phyloP scores from a whole-genome alignment of 225 moss, liverwort and hornwort genomes.

The Asterella californica region DNA sequence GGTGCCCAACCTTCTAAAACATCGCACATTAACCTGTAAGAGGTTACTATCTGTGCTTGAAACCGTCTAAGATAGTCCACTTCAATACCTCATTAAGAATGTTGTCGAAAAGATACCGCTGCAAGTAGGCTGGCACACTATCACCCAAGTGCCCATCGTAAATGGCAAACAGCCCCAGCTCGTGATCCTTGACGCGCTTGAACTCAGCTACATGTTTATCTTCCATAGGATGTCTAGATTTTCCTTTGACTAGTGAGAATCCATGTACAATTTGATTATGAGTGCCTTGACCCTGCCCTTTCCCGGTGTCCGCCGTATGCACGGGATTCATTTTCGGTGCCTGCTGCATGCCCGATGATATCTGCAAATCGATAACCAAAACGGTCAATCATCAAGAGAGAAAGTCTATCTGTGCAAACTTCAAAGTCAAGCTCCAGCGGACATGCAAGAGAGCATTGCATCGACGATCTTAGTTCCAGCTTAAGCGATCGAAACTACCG shows the following conservation, averaged over 20 bases:
- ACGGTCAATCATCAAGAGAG: background rate
- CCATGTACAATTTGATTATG: slow-evolving; percentile 61
- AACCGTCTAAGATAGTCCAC: slow-evolving; percentile 10
- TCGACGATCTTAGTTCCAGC: slow-evolving; percentile 11
- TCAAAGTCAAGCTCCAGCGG: slow-evolving; percentile 6
- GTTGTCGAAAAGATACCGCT: slow-evolving; percentile 77
- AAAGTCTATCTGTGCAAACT: background rate
- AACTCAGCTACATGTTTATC: slow-evolving; percentile 76
- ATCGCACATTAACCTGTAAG: slow-evolving; percentile 6
- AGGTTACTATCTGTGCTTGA: slow-evolving; percentile 5
- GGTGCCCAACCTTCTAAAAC: background rate
- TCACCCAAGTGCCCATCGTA: slow-evolving; percentile 98
- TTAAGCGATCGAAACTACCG: slow-evolving; percentile 26
- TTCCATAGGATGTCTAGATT: slow-evolving; percentile 98
- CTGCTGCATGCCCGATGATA: slow-evolving; percentile 59
- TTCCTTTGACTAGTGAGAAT: slow-evolving; percentile 85
- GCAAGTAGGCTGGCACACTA: slow-evolving; percentile 70
- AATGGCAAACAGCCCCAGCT: slow-evolving; percentile 91
- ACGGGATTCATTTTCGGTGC: slow-evolving; percentile 37
- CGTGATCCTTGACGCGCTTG: slow-evolving; percentile 56
- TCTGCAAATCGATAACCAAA: slow-evolving; percentile 48
- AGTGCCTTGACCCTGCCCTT: slow-evolving; percentile 50
- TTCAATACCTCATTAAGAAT: slow-evolving; percentile 69
- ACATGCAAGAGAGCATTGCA: slow-evolving; percentile 5
- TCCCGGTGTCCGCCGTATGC: slow-evolving; percentile 47